Conservation (phyloP, 139 green algal genomes). For the Edaphochlamys debaryana region DNA sequence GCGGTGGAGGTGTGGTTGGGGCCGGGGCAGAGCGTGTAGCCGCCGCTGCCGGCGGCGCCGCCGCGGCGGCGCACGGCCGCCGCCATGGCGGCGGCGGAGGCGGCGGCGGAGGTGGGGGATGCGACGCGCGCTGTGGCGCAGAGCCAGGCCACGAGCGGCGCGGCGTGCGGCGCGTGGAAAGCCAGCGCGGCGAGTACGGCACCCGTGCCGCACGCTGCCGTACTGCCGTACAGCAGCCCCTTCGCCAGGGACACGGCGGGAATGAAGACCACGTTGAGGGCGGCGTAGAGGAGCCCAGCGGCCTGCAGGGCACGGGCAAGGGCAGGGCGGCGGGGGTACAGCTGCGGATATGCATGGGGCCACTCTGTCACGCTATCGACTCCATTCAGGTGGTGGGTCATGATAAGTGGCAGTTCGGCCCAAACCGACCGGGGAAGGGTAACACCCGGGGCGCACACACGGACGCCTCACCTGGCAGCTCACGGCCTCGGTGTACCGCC, state of each 20-base stretch:
- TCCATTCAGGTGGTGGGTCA: too few species aligned
- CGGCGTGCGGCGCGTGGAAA: neutral
- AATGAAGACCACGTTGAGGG: neutral
- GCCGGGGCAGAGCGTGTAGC: neutral
- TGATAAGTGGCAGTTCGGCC: too few species aligned
- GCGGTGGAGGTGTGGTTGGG: neutral
- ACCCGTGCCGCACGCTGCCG: neutral
- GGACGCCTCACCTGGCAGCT: neutral
- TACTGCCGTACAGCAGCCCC: neutral
- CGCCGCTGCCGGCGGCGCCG: neutral
- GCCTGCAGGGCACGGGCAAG: too few species aligned
- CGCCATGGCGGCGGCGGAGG: too few species aligned
- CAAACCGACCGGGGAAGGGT: too few species aligned
- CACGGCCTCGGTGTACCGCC: neutral
- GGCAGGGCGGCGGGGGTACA: too few species aligned
- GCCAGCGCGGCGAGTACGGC: neutral
- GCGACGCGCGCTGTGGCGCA: neutral
- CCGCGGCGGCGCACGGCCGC: too few species aligned
- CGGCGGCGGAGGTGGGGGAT: too few species aligned
- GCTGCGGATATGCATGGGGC: too few species aligned
- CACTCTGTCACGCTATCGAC: too few species aligned
- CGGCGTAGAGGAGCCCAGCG: neutral
- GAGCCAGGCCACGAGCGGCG: conserved; percentile 5
- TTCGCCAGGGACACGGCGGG: neutral
- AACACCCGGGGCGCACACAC: too few species aligned